Evolutionary conservation across 2,329 filamentous ascomycete species (phyloP).

Genomic region (Fusarium pseudonygamai): DNA sequence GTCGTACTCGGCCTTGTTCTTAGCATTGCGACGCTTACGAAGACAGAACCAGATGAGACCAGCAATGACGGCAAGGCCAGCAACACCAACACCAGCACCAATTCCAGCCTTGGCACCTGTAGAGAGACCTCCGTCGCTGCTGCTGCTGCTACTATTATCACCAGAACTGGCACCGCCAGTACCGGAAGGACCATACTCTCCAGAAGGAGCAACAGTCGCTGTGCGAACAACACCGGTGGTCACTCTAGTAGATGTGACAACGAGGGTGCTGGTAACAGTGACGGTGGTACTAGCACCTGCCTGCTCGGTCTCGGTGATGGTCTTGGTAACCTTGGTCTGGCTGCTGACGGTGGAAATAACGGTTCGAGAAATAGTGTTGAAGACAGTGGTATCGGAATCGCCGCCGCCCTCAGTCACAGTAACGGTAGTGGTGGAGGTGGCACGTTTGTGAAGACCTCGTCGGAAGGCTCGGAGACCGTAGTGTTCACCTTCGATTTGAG

Average conservation of each 20-base stretch:
- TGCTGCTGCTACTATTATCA: constrained; percentile 23
- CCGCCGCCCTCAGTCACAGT: constrained; percentile 46
- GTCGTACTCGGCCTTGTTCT: constrained; percentile 49
- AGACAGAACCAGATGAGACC: constrained; percentile 45
- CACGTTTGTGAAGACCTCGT: constrained; percentile 48
- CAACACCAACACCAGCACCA: constrained; percentile 52
- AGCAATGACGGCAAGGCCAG: constrained; percentile 47
- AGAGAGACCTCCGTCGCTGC: constrained; percentile 46
- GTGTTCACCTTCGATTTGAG: constrained; percentile 9
- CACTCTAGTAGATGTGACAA: constrained; percentile 48
- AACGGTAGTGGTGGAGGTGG: constrained; percentile 43
- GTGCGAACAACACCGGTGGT: constrained; percentile 46
- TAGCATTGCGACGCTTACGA: constrained; percentile 44
- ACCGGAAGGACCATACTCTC: constrained; percentile 36
- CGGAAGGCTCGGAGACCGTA: constrained; percentile 33
- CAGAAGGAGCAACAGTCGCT: constrained; percentile 40
- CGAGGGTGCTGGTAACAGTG: constrained; percentile 51
- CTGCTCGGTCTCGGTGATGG: constrained; percentile 47
- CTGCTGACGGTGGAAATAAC: constrained; percentile 47
- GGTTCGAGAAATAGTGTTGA: constrained; percentile 45
- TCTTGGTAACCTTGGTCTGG: constrained; percentile 42
- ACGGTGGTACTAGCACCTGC: constrained; percentile 51
- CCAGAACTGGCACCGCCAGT: constrained; percentile 18
- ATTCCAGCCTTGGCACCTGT: constrained; percentile 57
- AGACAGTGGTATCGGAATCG: constrained; percentile 38